These are phyloP conservation scores for Colletotrichum cuscutae DNA, from an alignment of 2,329 filamentous ascomycete genomes.

Conservation along the genomic window DNA sequence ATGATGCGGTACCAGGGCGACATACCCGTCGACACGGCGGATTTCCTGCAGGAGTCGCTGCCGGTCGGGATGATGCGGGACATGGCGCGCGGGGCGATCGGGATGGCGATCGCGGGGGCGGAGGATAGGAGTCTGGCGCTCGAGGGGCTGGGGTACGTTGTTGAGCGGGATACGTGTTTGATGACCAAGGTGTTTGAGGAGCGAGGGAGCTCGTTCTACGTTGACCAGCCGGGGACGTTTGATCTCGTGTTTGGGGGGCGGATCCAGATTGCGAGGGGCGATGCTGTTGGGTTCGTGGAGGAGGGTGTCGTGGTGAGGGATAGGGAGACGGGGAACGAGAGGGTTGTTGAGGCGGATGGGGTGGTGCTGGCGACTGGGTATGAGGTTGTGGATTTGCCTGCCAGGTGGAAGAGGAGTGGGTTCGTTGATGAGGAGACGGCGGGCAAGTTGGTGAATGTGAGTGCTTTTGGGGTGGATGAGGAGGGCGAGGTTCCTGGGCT, in stretches of 20 bases:
- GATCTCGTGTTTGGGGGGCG: conserved; percentile 48
- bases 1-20: conserved; percentile 49
- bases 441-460: conserved; percentile 13
- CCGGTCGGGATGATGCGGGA: conserved; percentile 59
- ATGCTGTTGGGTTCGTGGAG: conserved; percentile 43
- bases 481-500: conserved; percentile 23
- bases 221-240: conserved; percentile 50
- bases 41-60: conserved; percentile 55
- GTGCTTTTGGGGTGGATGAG: conserved; percentile 2
- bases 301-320: conserved; percentile 42
- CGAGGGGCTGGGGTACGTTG: conserved; percentile 53
- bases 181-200: conserved; percentile 8
- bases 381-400: conserved; percentile 47
- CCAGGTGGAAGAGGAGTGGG: conserved; percentile 37
- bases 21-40: conserved; percentile 59
- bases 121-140: conserved; percentile 54
- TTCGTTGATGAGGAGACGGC: conserved; percentile 22
- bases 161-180: background rate
- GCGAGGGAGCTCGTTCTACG: conserved; percentile 41
- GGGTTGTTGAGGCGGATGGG: conserved; percentile 48
- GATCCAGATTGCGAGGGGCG: conserved; percentile 47
- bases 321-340: conserved; percentile 28
- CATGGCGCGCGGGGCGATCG: conserved; percentile 52
- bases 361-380: conserved; percentile 56
- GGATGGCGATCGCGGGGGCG: conserved; percentile 50